Evolutionary conservation across 257 asterid species (phyloP), one percentile per base, ranked within the genome.

Genomic region (Coffea eugenioides): DNA sequence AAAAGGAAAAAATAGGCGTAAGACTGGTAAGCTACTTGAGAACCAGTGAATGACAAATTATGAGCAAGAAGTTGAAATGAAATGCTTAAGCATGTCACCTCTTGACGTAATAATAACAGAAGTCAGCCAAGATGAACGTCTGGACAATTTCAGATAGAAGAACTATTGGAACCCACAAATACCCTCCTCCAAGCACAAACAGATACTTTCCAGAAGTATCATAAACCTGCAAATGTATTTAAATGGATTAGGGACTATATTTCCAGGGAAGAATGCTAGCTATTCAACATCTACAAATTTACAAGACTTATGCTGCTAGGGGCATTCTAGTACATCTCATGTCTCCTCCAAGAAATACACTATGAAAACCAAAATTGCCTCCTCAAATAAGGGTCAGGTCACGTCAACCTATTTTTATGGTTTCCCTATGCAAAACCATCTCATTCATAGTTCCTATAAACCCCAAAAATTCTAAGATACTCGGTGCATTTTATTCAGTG

Each of bases 61-160:
- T 25, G 7, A 11, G 21, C 68, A 59, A 51, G 39, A 13, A 61
- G 71, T 11, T 65, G 14, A 80, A 62, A 52, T 51, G 27, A 27
- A 14, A 68, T n/a, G 64, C 18, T 39, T 8, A 11, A 74, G 48
- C 3, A 49, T 82, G n/a, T n/a, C 68, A 94, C 98, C 98, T 94
- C 85, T 90, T 92, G 78, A 92, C 77, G 81, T 94, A 94, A 72
- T 92, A 94, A 80, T 92, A 94, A 77, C 97, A 92, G 84, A 94
- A 94, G 88, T 94, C 97, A 0, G 97, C 97, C 52, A 92, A 84
- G 85, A 94, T 94, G 82, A 92, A 91, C 21, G 98, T 92, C 82
- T 94, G 98, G 71, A 94, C 92, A 46, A 82, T 70, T 84, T 94
- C 98, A 6, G 97, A 66, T 25, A 92, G 31, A 51, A 92, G 86